phyloP scores from a whole-genome alignment of 331 rosid genomes.

The Cucumis variabilis region DNA sequence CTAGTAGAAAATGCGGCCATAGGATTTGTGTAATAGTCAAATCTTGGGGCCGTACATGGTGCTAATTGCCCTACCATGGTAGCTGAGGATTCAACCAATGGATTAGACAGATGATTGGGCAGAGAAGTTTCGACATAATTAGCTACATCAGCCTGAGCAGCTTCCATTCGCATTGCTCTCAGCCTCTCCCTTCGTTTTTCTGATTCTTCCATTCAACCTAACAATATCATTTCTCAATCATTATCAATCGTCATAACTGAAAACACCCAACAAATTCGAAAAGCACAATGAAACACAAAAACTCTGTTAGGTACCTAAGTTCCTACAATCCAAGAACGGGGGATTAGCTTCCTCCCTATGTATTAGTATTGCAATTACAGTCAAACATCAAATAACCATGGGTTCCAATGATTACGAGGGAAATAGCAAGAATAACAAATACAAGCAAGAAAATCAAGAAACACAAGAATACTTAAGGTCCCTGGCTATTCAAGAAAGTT shows the following conservation, averaged over 20 bases:
- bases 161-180: slow-evolving; percentile 77
- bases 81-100: slow-evolving; percentile 60
- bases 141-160: slow-evolving; percentile 56
- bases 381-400: too few species aligned
- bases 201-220: slow-evolving; percentile 78
- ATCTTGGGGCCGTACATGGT: slow-evolving; percentile 63
- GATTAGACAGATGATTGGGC: slow-evolving; percentile 72
- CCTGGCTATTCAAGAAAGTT: too few species aligned
- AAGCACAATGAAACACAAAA: background rate
- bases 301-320: background rate
- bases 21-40: slow-evolving; percentile 89
- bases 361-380: too few species aligned
- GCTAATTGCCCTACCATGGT: slow-evolving; percentile 33
- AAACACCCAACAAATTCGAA: background rate
- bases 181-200: slow-evolving; percentile 83
- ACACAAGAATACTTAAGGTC: too few species aligned
- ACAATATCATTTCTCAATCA: background rate
- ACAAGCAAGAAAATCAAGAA: too few species aligned
- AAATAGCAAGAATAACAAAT: too few species aligned
- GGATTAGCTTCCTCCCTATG: too few species aligned
- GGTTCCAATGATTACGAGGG: too few species aligned
- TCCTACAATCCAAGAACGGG: too few species aligned
- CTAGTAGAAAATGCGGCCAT: slow-evolving; percentile 79
- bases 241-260: background rate
- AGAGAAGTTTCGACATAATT: slow-evolving; percentile 31